These are phyloP conservation scores for Sugiyamaella floridensis DNA, from an alignment of 805 yeast genomes.

Conservation along the genomic window DNA sequence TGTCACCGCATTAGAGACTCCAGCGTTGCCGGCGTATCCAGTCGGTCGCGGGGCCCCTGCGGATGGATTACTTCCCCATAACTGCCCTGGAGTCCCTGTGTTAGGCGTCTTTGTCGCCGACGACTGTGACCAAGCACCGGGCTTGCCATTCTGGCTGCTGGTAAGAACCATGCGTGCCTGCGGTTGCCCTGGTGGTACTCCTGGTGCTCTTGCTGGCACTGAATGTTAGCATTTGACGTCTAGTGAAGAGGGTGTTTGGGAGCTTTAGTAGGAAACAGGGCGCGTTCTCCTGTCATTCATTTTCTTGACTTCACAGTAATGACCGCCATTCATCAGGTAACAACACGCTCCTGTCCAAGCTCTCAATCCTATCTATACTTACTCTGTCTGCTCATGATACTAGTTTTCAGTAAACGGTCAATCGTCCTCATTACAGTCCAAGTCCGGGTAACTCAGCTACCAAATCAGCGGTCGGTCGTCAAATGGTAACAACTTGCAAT, in stretches of 20 bases:
- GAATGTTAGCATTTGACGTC: background rate
- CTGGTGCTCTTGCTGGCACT: conserved; percentile 1
- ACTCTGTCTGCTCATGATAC: conserved; percentile 11
- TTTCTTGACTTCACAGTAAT: no score
- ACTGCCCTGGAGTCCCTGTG: background rate
- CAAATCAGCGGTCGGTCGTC: background rate
- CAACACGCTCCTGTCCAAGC: no score
- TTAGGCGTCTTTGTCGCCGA: background rate
- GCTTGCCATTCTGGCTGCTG: background rate
- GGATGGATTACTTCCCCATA: background rate
- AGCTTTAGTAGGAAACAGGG: no score
- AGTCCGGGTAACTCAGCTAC: background rate
- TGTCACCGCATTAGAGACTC: background rate
- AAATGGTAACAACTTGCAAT: no score
- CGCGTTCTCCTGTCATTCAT: no score
- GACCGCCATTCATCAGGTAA: no score
- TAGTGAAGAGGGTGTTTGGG: no score
- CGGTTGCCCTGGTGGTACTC: conserved; percentile 7
- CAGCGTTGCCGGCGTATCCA: background rate
- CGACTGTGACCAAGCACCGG: background rate
- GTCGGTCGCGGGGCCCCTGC: background rate
- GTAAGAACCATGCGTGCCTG: background rate
- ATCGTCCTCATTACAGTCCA: background rate
- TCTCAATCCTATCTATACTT: background rate
- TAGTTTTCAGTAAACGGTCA: background rate